Percentiles rank a stretch among this genome's conserved stretches.
Evolutionary conservation across 805 yeast genomes (phyloP).

Genomic region (Debaryomyces prosopidis): DNA sequence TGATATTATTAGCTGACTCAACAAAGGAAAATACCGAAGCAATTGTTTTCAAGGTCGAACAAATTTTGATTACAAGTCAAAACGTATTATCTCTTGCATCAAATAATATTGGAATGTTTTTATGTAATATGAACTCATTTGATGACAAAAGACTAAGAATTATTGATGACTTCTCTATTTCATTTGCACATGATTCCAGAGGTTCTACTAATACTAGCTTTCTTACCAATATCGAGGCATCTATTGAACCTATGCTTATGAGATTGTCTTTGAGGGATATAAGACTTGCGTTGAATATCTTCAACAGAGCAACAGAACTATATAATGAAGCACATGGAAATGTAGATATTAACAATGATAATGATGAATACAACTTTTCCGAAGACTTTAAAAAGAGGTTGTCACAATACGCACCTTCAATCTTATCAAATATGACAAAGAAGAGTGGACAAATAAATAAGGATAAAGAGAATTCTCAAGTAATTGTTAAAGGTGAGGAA

Average conservation of each 20-base stretch:
- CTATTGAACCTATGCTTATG: conserved; percentile 77
- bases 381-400: conserved; percentile 63
- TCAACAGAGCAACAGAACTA: conserved; percentile 67
- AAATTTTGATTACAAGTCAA: conserved; percentile 68
- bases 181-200: conserved; percentile 69
- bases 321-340: conserved; percentile 30
- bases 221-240: conserved; percentile 63
- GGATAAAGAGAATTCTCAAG: conserved; percentile 15
- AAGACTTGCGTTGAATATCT: conserved; percentile 69
- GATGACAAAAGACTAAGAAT: conserved; percentile 68
- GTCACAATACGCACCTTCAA: conserved; percentile 69
- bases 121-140: conserved; percentile 69
- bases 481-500: conserved; percentile 66
- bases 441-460: conserved; percentile 16
- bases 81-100: conserved; percentile 66
- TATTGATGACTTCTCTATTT: conserved; percentile 84
- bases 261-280: conserved; percentile 88
- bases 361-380: conserved; percentile 45
- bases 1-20: conserved; percentile 81
- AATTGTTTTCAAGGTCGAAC: conserved; percentile 84
- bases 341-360: conserved; percentile 10
- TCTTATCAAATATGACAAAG: conserved; percentile 51
- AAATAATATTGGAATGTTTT: conserved; percentile 81
- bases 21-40: conserved; percentile 73
- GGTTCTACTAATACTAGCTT: conserved; percentile 60